Evolutionary conservation across 106 monocot genomes (phyloP), one percentile per base, ranked within the genome.

Genomic region (Acorus calamus): DNA sequence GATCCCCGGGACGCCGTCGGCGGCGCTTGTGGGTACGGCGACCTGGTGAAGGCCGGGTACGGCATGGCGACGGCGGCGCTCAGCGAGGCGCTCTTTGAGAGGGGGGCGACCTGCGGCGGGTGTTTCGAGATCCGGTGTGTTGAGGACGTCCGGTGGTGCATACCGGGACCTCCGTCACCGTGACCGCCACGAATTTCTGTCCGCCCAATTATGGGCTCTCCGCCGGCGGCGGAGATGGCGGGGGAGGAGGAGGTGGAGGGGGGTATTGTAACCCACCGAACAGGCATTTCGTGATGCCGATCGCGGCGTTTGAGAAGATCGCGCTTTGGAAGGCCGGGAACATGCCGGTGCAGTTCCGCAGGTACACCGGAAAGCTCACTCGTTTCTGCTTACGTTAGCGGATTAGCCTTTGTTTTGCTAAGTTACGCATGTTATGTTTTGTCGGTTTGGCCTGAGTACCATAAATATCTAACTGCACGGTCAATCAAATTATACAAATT

Each of bases 231-330:
- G 88, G 87, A 4, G 28, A 28, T 28, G 28, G 28, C 28, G 28
- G 28, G 28, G 28, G 28, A 28, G 28, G 28, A 28, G 28, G 28
- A 28, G 28, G 28, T 28, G 28, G 28, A 28, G 28, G 28, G 28
- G 91, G 96, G 4, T 61, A 74, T 50, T 98, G 96, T 67, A 98
- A 98, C 63, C 91, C 81, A 9, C 96, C 96, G 4, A 91, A 98
- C 67, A 77, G 81, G 14, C 96, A 98, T 60, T 71, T 98, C 61
- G 81, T 98, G 28, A 81, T 98, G 70, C 96, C 96, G 8, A 98
- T 98, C 60, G 87, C 87, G 6, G 85, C 91, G 4, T 98, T 98
- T 52, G 96, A 98, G 81, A 98, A 98, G 85, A 91, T 91, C 59
- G 96, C 91, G 11, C 76, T 91, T 64, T 98, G 96, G 96, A 98